Evolutionary conservation across 2,329 filamentous ascomycete genomes (phyloP), one percentile per base, ranked within the genome.

Genomic region (Colletotrichum limetticola): DNA sequence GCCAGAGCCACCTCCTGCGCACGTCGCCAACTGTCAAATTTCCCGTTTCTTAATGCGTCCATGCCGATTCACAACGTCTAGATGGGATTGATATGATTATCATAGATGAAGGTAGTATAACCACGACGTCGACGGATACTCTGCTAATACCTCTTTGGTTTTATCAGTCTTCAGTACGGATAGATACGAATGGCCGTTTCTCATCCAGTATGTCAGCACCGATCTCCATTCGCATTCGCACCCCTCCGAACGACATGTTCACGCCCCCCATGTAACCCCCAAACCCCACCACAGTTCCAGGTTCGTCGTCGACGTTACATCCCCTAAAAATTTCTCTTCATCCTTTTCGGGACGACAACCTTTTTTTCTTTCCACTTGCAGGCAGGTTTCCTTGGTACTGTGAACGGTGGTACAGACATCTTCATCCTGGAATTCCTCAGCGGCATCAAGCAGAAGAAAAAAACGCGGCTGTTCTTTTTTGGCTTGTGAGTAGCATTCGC

Each of bases 241-340:
- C 4, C 26, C 8, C 19, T 8, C 37, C 24, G 16, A 7, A 22
- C 32, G 9, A 2, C 24, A 37, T 35, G 4, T 32, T 24, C 58
- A 32, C 63, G 35, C 69, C 66, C 66, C 56, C 67, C 37, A 37
- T 35, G 22, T 52, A 67, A 28, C 59, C 35, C 56, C 53, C 49
- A 52, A 56, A 60, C 60, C 56, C 66, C 71, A 72, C 71, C 49
- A 72, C 46, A 28, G 71, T 72, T 72, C 71, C 67, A 74, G 71
- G 71, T 74, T 72, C 68, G 63, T 74, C 71, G 71, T 74, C 53
- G 62, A 74, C 68, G 71, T 74, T 71, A 68, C 71, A 74, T 74
- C 62, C 71, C 71, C 71, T 66, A 49, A 66, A 73, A 74, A 59
- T 67, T 68, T 57, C 52, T 68, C 52, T 49, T 53, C 68, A 42